Evolutionary conservation across 2,329 filamentous ascomycete species (phyloP).

Genomic region (Geosmithia flava): DNA sequence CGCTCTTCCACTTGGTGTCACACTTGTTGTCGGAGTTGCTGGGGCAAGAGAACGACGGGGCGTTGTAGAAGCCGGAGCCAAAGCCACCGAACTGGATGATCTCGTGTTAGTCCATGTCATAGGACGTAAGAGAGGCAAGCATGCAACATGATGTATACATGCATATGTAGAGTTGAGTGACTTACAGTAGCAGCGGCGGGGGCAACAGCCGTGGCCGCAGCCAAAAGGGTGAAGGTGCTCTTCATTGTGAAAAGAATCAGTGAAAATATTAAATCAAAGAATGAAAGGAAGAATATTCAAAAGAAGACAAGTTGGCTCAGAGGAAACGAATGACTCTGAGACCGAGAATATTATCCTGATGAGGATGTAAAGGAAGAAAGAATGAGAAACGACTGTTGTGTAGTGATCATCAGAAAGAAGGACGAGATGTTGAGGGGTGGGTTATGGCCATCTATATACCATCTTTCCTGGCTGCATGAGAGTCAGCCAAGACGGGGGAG

Average conservation of each 20-base stretch:
- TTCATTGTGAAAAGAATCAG: slow-evolving; percentile 30
- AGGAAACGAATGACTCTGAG: slow-evolving; percentile 47
- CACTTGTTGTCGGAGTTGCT: slow-evolving; percentile 68
- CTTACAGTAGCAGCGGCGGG: slow-evolving; percentile 35
- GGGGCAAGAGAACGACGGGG: slow-evolving; percentile 50
- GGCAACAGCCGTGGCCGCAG: slow-evolving; percentile 36
- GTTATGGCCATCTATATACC: slow-evolving; percentile 3
- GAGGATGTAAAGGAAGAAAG: slow-evolving; percentile 10
- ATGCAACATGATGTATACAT: too few relatives aligned
- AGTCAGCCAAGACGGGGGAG: neutral
- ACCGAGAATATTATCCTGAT: slow-evolving; percentile 13
- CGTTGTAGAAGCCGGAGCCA: slow-evolving; percentile 11
- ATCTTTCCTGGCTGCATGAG: neutral
- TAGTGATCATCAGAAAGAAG: slow-evolving; percentile 10
- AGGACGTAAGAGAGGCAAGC: slow-evolving; percentile 2
- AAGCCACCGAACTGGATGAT: slow-evolving; percentile 3
- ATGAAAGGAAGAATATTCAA: slow-evolving; percentile 6
- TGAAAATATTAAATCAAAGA: slow-evolving; percentile 1
- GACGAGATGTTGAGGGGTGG: slow-evolving; percentile 3
- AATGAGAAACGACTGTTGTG: slow-evolving; percentile 7
- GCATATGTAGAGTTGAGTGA: too few relatives aligned
- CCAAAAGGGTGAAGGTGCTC: slow-evolving; percentile 33
- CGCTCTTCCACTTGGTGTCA: slow-evolving; percentile 51
- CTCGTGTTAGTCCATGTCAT: neutral
- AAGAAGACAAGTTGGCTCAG: slow-evolving; percentile 17